phyloP scores from a whole-genome alignment of 768 basidiomycete species.

The Lactarius hatsudake region DNA sequence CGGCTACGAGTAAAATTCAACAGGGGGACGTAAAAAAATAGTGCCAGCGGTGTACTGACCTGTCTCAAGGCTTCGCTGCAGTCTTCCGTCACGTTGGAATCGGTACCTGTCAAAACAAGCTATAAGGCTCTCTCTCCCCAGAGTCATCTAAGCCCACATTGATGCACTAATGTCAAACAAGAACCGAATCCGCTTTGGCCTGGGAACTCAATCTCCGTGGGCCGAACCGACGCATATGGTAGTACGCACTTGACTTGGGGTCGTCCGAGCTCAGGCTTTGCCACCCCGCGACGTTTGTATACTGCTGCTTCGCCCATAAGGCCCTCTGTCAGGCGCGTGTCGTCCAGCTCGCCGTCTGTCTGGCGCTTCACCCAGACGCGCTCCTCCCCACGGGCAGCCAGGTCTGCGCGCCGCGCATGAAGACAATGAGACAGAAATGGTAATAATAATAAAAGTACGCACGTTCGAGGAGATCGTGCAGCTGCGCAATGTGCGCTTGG shows the following conservation, averaged over 20 bases:
- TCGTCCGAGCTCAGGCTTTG: constrained; percentile 63
- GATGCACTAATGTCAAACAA: constrained; percentile 70
- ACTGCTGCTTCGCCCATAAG: constrained; percentile 67
- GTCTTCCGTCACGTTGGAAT: constrained; percentile 68
- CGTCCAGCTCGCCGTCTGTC: constrained; percentile 68
- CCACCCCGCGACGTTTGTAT: constrained; percentile 68
- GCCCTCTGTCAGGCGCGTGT: constrained; percentile 62
- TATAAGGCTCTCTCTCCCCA: neutral
- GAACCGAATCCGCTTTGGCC: constrained; percentile 66
- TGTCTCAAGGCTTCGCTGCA: constrained; percentile 62
- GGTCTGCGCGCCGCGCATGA: constrained; percentile 39
- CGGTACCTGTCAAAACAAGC: constrained; percentile 48
- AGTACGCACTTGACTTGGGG: constrained; percentile 52
- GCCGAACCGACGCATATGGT: neutral
- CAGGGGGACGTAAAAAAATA: too few species aligned
- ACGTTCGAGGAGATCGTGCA: constrained; percentile 64
- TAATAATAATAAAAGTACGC: constrained; percentile 25
- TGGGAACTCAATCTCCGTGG: constrained; percentile 27
- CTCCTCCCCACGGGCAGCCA: constrained; percentile 65
- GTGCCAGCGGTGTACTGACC: constrained; percentile 37
- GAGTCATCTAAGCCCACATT: constrained; percentile 42
- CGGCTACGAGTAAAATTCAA: constrained; percentile 39
- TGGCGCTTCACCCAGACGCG: constrained; percentile 71
- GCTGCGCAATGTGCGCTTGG: constrained; percentile 50
- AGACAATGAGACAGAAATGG: neutral